These are phyloP conservation scores for Plantago ovata DNA, from an alignment of 257 asterid species.

Conservation along the genomic window DNA sequence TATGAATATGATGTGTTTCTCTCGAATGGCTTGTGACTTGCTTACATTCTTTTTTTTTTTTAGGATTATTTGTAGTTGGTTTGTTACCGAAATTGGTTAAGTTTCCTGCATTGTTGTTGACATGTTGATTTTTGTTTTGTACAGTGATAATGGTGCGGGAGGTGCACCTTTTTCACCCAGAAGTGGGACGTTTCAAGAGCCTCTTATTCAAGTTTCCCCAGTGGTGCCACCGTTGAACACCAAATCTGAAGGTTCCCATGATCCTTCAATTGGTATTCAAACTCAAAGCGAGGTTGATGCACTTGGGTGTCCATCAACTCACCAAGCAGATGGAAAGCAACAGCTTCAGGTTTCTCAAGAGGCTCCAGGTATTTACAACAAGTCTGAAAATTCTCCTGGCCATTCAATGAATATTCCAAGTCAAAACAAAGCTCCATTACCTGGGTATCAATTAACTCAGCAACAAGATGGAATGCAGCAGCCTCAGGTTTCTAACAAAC, in stretches of 20 bases:
- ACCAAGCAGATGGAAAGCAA: conserved; percentile 36
- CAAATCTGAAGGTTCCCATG: conserved; percentile 31
- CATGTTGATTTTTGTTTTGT: conserved; percentile 17
- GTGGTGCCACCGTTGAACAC: conserved; percentile 30
- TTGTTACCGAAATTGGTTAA: not conserved
- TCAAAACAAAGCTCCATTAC: conserved; percentile 34
- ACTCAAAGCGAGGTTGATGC: conserved; percentile 34
- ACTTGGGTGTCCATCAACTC: conserved; percentile 44
- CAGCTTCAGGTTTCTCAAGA: conserved; percentile 39
- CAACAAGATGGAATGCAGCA: conserved; percentile 32
- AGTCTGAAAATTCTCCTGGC: conserved; percentile 31
- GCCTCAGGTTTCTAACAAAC: conserved; percentile 40
- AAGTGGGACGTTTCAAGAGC: conserved; percentile 40
- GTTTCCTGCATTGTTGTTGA: not conserved
- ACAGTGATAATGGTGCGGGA: conserved; percentile 61
- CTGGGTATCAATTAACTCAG: conserved; percentile 51
- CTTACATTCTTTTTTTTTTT: not conserved
- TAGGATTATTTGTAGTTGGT: not conserved
- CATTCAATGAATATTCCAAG: conserved; percentile 27
- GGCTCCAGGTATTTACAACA: not conserved
- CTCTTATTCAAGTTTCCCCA: conserved; percentile 42
- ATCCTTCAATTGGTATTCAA: conserved; percentile 29
- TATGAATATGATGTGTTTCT: no score
- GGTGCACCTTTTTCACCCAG: conserved; percentile 35
- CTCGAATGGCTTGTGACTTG: no score